phyloP scores from a whole-genome alignment of 768 basidiomycete species.

The Tylopilus felleus region DNA sequence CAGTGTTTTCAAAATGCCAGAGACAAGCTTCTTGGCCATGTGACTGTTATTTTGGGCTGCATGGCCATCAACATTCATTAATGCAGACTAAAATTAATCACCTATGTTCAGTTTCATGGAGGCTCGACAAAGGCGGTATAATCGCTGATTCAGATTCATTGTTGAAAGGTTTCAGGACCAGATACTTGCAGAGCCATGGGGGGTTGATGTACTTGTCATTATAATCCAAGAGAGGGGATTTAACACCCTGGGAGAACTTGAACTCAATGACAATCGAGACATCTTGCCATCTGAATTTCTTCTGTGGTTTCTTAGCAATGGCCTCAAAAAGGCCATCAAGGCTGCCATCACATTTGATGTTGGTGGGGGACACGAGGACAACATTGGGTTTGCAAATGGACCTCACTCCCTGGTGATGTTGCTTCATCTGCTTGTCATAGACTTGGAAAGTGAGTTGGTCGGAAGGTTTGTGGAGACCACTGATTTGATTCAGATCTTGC shows the following conservation, averaged over 20 bases:
- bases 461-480: too few relatives aligned
- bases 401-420: too few relatives aligned
- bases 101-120: neutral
- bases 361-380: neutral
- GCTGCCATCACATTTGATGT: neutral
- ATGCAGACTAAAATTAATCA: neutral
- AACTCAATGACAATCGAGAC: neutral
- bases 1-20: neutral
- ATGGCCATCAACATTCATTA: neutral
- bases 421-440: too few relatives aligned
- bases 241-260: neutral
- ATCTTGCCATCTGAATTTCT: neutral
- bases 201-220: neutral
- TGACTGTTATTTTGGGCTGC: neutral
- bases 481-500: too few relatives aligned
- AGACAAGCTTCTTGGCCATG: too few relatives aligned
- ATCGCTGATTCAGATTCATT: too few relatives aligned
- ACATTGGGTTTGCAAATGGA: too few relatives aligned
- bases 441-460: too few relatives aligned
- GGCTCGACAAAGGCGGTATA: too few relatives aligned
- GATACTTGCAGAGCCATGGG: neutral
- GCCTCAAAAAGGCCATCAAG: neutral
- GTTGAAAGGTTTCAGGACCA: neutral
- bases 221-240: neutral
- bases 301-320: neutral